phyloP scores from a whole-genome alignment of 768 basidiomycete species.

The Bullera alba region DNA sequence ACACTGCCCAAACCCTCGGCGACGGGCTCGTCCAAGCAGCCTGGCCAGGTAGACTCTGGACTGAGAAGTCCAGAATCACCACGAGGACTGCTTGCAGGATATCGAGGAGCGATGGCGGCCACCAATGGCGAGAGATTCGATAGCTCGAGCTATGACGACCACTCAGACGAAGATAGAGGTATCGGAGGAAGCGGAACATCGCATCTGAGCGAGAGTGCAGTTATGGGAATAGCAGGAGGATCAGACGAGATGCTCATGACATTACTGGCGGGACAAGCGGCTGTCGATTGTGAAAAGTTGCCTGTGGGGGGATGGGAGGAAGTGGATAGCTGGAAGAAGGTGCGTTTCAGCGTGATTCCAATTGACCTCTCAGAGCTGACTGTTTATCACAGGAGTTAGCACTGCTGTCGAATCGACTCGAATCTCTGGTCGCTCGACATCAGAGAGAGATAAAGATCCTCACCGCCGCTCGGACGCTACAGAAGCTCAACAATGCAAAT shows the following conservation, averaged over 20 bases:
- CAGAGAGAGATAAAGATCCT: conserved; percentile 47
- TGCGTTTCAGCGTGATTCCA: conserved; percentile 33
- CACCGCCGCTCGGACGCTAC: conserved; percentile 45
- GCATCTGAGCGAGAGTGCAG: conserved; percentile 2
- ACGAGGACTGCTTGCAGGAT: no score
- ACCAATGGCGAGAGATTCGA: neutral
- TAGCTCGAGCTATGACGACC: neutral
- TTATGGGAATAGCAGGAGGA: conserved; percentile 14
- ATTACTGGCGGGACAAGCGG: conserved; percentile 84
- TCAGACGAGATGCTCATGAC: conserved; percentile 78
- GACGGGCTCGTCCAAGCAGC: neutral
- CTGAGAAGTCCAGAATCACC: neutral
- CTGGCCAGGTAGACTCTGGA: neutral
- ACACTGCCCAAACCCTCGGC: neutral
- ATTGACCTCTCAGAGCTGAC: neutral
- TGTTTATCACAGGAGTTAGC: conserved; percentile 39
- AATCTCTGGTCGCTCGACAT: conserved; percentile 35
- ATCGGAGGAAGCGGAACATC: conserved; percentile 2
- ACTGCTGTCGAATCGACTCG: conserved; percentile 35
- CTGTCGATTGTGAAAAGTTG: conserved; percentile 79
- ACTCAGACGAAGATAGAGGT: neutral
- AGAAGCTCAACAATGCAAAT: conserved; percentile 43
- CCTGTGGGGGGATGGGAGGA: conserved; percentile 69
- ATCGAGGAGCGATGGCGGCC: no score
- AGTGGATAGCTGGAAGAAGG: conserved; percentile 65